Evolutionary conservation across 306 rosid species (phyloP).

Genomic region (Carpinus fangiana): DNA sequence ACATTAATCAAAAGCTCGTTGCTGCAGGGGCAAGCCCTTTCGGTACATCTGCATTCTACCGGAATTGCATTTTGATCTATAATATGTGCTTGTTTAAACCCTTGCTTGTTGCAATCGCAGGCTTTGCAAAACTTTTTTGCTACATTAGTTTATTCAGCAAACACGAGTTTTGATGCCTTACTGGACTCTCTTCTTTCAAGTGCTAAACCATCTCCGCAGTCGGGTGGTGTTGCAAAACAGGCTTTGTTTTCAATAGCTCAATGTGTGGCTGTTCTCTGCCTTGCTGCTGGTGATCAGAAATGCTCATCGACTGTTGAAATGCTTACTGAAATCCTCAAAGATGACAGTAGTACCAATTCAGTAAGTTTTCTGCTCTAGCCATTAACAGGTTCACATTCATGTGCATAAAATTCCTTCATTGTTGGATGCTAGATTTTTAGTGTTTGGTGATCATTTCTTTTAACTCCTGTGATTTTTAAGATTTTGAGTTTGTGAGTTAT

Average conservation of each 20-base stretch:
- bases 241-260: constrained; percentile 95
- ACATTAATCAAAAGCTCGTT: constrained; percentile 85
- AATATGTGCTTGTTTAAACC: constrained; percentile 30
- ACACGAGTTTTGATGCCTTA: constrained; percentile 89
- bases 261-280: constrained; percentile 96
- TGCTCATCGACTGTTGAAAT: constrained; percentile 86
- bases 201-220: constrained; percentile 91
- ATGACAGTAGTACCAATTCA: constrained; percentile 75
- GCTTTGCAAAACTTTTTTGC: constrained; percentile 90
- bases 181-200: constrained; percentile 89
- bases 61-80: constrained; percentile 20
- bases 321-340: constrained; percentile 91
- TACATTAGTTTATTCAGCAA: constrained; percentile 87
- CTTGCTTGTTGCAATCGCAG: constrained; percentile 45
- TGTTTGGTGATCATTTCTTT: background rate
- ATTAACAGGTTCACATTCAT: background rate
- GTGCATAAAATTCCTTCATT: background rate
- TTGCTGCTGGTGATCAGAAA: constrained; percentile 91
- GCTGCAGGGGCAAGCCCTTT: constrained; percentile 96
- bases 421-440: background rate
- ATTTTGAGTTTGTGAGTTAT: background rate
- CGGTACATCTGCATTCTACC: constrained; percentile 51
- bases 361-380: constrained; percentile 37
- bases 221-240: constrained; percentile 98
- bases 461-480: background rate